These are phyloP conservation scores for Spergularia bocconei DNA, from an alignment of 148 eudicot genomes.

Conservation along the genomic window DNA sequence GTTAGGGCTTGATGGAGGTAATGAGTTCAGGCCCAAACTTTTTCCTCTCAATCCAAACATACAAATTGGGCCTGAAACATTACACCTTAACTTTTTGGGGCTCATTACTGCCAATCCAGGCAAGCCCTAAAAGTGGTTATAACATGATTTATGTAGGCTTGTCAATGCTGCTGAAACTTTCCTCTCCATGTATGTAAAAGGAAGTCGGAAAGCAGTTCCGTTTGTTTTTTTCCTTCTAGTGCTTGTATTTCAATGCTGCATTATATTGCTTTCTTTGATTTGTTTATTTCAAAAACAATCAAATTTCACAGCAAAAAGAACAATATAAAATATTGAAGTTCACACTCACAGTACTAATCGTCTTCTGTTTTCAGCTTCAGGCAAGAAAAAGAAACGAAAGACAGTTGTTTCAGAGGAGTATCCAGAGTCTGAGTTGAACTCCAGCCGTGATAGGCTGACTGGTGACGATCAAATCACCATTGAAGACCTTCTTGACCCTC, in stretches of 20 bases:
- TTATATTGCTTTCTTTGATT: not conserved
- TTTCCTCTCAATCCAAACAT: too few species aligned
- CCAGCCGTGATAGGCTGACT: conserved; percentile 68
- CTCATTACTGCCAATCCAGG: too few species aligned
- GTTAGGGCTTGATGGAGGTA: too few species aligned
- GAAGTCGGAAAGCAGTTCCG: not conserved
- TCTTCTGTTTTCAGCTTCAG: conserved; percentile 31
- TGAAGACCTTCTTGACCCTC: conserved; percentile 73
- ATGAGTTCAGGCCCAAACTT: too few species aligned
- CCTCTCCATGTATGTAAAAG: not conserved
- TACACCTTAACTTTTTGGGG: too few species aligned
- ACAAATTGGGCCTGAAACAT: too few species aligned
- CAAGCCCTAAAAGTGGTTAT: not conserved
- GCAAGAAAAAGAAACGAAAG: conserved; percentile 57
- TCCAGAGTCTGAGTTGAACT: conserved; percentile 90
- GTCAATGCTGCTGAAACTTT: not conserved
- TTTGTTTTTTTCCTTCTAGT: not conserved
- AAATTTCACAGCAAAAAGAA: not conserved
- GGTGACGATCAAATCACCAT: conserved; percentile 64
- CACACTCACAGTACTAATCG: not conserved
- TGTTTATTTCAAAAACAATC: not conserved
- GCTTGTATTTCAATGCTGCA: not conserved
- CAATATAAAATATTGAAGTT: too few species aligned
- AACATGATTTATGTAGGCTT: not conserved
- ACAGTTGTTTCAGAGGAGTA: conserved; percentile 65